Base-by-base conservation (phyloP, 148 eudicot species). In the Fagopyrum esculentum region DNA sequence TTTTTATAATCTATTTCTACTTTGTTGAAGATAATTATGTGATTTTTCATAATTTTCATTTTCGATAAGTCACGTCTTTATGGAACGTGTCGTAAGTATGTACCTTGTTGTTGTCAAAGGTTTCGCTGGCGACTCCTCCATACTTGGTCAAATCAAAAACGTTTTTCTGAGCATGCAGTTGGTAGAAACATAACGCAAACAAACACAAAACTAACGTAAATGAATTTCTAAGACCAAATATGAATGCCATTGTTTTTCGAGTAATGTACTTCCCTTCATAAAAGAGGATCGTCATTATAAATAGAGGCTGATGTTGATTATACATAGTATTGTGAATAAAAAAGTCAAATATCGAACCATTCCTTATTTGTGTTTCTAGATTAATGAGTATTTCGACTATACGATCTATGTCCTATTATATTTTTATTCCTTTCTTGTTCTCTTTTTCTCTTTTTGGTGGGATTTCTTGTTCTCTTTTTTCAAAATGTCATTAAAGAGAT, bases 141-240 rank as follows among this genome's bases (percentile, higher is more conserved):
- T 83, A 83, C 66, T 80, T 66, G 10, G 74, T 60, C 49, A 83
- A 45, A 63, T 57, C 35, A 59, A 83, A 83, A 15, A 84, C 71
- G 59, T 82, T 76, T 8, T 78, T 60, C 74, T 84, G 75, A 44
- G 87, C 81, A 10, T 78, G 45, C 59, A 70, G 48, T 45, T 56
- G 16, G 16, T 19, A 5, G 75, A 52, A 70, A 82, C n/a, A 75
- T 26, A 80, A 16, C 17, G 74, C 26, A 22, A 75, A 54, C 52
- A 77, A 29, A 45, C 71, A 66, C 17, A 16, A 66, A 2, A 66
- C 6, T 6, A 66, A 16, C 7, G 6, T 40, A 8, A 40, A 66
- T 64, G 70, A 13, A 11, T 30, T 64, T 35, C 6, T 35, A 11
- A 35, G 17, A 13, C 9, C 17, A 64, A 1, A 11, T 30, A 64